These are phyloP conservation scores for Microdochium bolleyi DNA, from an alignment of 2,329 filamentous ascomycete genomes.

Conservation along the genomic window DNA sequence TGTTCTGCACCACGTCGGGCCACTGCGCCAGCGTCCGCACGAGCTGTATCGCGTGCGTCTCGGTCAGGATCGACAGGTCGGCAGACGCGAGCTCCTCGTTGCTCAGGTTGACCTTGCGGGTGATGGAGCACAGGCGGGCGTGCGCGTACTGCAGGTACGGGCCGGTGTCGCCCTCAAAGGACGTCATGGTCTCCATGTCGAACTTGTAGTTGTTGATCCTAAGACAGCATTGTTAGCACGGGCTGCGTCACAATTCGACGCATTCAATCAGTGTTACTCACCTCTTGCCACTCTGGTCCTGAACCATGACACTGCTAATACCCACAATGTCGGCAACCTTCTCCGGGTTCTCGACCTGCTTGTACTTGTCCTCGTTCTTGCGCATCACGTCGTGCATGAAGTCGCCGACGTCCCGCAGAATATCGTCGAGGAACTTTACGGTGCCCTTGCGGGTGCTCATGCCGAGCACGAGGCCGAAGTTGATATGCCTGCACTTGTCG, in stretches of 20 bases:
- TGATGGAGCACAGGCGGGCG: conserved; percentile 46
- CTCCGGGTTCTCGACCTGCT: conserved; percentile 77
- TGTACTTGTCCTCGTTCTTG: conserved; percentile 84
- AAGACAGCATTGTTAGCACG: conserved; percentile 17
- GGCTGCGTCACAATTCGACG: conserved; percentile 9
- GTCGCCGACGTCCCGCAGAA: conserved; percentile 72
- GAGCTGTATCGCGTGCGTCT: conserved; percentile 50
- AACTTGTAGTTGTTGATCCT: conserved; percentile 49
- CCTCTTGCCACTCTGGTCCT: conserved; percentile 96
- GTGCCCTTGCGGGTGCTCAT: conserved; percentile 67
- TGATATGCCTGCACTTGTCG: conserved; percentile 63
- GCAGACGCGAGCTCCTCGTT: conserved; percentile 34
- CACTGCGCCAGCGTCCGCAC: conserved; percentile 73
- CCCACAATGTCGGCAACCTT: conserved; percentile 80
- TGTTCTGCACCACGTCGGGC: conserved; percentile 79
- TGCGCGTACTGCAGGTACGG: conserved; percentile 68
- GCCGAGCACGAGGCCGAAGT: conserved; percentile 64
- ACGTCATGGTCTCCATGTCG: conserved; percentile 64
- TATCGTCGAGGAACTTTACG: conserved; percentile 53
- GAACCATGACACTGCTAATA: conserved; percentile 94
- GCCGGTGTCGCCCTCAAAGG: conserved; percentile 66
- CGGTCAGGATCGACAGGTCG: conserved; percentile 52
- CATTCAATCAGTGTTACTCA: conserved; percentile 25
- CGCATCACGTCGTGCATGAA: conserved; percentile 98
- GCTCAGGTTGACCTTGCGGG: conserved; percentile 18